These are phyloP conservation scores for Alternaria panax DNA, from an alignment of 2,329 filamentous ascomycete genomes.

Conservation along the genomic window DNA sequence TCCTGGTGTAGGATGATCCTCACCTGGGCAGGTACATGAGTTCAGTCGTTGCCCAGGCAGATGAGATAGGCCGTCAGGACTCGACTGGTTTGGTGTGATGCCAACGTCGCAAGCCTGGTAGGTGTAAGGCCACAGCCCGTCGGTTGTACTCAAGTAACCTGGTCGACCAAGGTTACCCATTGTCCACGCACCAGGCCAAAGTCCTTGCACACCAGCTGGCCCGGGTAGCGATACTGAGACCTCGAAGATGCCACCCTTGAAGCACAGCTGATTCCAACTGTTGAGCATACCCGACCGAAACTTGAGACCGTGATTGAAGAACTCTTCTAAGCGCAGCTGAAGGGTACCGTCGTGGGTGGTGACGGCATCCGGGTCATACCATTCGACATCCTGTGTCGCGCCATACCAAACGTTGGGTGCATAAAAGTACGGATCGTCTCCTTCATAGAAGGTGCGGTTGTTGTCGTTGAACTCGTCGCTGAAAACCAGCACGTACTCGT, in stretches of 20 bases:
- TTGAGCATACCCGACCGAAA: conserved; percentile 62
- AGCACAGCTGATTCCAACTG: conserved; percentile 63
- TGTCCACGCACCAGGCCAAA: conserved; percentile 63
- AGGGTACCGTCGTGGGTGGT: conserved; percentile 59
- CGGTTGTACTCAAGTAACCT: conserved; percentile 60
- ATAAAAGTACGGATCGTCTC: conserved; percentile 65
- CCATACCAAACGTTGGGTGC: conserved; percentile 64
- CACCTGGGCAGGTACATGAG: conserved; percentile 55
- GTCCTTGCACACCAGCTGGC: conserved; percentile 57
- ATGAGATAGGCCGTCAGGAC: conserved; percentile 52
- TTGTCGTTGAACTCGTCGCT: conserved; percentile 64
- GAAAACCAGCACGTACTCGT: conserved; percentile 60
- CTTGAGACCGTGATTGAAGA: conserved; percentile 55
- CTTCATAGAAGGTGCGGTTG: conserved; percentile 63
- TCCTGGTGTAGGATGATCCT: conserved; percentile 58
- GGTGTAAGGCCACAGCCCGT: conserved; percentile 64
- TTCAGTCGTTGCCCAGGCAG: conserved; percentile 56
- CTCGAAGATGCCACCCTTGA: conserved; percentile 63
- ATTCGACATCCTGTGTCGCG: conserved; percentile 59
- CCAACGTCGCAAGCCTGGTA: conserved; percentile 60
- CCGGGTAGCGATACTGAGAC: conserved; percentile 62
- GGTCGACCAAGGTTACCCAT: conserved; percentile 64
- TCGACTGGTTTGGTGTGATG: conserved; percentile 60
- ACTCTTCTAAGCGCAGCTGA: conserved; percentile 56
- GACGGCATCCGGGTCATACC: conserved; percentile 62